Base-by-base conservation (phyloP, 306 rosid genomes). In the Inga laurina region DNA sequence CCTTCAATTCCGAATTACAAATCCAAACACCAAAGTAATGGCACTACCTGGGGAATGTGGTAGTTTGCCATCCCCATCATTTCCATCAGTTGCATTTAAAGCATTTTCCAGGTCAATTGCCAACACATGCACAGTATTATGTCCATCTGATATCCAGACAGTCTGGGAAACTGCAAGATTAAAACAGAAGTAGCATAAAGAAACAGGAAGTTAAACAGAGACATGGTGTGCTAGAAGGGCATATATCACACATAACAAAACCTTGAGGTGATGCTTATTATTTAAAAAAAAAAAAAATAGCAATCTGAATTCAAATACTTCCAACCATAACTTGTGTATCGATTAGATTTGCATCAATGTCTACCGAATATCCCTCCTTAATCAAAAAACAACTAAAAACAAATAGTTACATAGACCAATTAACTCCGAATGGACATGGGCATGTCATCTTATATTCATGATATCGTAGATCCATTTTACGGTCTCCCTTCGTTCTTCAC, bases 101-200 rank as follows among this genome's bases (percentile, higher is more conserved):
- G 77, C 84, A 66, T 82, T 83, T 69, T 88, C 97, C 81, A 87
- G 32, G 79, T 92, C 94, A 70, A 86, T 79, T 74, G 88, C 84
- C 83, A 93, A 79, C 91, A 89, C 49, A 56, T 93, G 91, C 85
- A 89, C 91, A 74, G 97, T 87, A 83, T 88, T 87, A 69, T 64
- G 68, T 82, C 97, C 97, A 87, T 93, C 97, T 78, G 98, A 92
- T 80, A 91, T 86, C 98, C 98, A 95, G 73, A 90, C 85, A 84
- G 91, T 88, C 84, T 88, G 98, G 48, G 91, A 84, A 82, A 84
- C 98, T 95, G 90, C 86, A 86, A 88, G 68, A 82, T 82, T n/a
- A 79, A 34, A 77, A 56, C 16, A 1, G 65, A 22, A 87, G 74
- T 65, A 24, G 76, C 70, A 39, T 35, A 43, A 68, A 45, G 79